These are phyloP conservation scores for Aquanectria penicillioides DNA, from an alignment of 2,329 filamentous ascomycete genomes.

Conservation along the genomic window DNA sequence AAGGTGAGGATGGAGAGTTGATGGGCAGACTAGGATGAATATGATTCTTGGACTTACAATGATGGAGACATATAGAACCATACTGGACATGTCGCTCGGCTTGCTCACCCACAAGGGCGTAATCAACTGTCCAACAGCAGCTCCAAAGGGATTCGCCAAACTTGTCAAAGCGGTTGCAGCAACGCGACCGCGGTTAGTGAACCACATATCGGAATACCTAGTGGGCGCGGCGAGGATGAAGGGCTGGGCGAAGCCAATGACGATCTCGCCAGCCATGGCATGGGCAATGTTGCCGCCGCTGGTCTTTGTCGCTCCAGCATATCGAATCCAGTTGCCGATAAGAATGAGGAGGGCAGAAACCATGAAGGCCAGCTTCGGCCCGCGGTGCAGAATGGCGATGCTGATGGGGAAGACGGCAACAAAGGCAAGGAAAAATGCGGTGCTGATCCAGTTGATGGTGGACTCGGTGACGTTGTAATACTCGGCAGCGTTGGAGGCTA, in stretches of 20 bases:
- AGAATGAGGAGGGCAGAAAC: constrained; percentile 78
- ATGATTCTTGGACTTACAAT: constrained; percentile 73
- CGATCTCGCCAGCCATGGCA: constrained; percentile 90
- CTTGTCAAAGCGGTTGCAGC: constrained; percentile 87
- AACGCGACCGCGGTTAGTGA: constrained; percentile 84
- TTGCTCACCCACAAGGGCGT: constrained; percentile 78
- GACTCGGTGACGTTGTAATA: constrained; percentile 82
- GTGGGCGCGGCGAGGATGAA: constrained; percentile 92
- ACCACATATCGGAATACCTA: constrained; percentile 94
- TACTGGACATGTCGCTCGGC: constrained; percentile 74
- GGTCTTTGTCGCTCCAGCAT: constrained; percentile 70
- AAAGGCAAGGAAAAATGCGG: constrained; percentile 87
- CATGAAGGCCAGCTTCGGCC: constrained; percentile 82
- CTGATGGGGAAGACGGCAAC: constrained; percentile 75
- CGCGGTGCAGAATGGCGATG: constrained; percentile 82
- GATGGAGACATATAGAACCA: constrained; percentile 86
- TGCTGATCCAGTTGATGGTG: constrained; percentile 93
- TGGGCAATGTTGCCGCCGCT: constrained; percentile 73
- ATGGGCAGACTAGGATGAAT: background rate
- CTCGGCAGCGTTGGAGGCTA: constrained; percentile 75
- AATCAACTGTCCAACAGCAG: constrained; percentile 87
- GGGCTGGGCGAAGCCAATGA: constrained; percentile 89
- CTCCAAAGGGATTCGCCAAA: constrained; percentile 90
- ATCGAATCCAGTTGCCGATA: constrained; percentile 91
- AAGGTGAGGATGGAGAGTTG: background rate